Percentiles rank a stretch among this genome's conserved stretches.
phyloP scores from a whole-genome alignment of 78 protist species.

The Dictyostelium capitatum region DNA sequence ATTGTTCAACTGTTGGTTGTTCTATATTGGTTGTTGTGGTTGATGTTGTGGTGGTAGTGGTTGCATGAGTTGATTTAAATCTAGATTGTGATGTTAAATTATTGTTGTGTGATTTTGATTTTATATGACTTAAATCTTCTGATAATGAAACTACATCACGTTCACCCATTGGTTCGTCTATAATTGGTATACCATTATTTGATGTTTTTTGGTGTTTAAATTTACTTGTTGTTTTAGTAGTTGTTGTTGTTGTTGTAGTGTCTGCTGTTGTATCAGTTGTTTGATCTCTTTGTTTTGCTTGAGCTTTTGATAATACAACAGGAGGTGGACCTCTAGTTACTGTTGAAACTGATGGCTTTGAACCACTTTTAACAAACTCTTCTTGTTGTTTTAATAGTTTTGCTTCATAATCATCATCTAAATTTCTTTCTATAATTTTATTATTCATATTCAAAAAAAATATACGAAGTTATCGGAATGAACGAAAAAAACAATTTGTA shows the following conservation, averaged over 20 bases:
- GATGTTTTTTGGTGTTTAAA: neutral
- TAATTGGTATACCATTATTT: conserved; percentile 53
- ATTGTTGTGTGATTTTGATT: neutral
- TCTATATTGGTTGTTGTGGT: neutral
- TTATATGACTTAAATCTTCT: neutral
- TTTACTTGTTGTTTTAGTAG: neutral
- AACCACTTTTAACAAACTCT: conserved; percentile 58
- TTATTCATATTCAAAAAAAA: too few relatives aligned
- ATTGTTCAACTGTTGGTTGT: neutral
- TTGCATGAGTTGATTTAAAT: neutral
- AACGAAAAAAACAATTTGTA: too few relatives aligned
- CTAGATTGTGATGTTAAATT: conserved; percentile 16
- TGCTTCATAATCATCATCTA: conserved; percentile 28
- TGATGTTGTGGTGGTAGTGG: neutral
- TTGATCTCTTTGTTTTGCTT: conserved; percentile 4
- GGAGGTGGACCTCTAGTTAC: conserved; percentile 56
- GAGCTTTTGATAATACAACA: neutral
- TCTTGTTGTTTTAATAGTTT: conserved; percentile 66
- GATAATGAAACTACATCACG: conserved; percentile 46
- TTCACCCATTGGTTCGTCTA: conserved; percentile 44
- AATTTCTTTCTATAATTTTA: too few relatives aligned
- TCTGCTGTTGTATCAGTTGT: neutral
- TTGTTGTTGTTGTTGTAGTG: neutral
- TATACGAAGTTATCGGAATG: too few relatives aligned
- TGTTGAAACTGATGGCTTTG: conserved; percentile 14